Conservation (phyloP, 2,329 filamentous ascomycete genomes). For the Endocalyx cinctus region DNA sequence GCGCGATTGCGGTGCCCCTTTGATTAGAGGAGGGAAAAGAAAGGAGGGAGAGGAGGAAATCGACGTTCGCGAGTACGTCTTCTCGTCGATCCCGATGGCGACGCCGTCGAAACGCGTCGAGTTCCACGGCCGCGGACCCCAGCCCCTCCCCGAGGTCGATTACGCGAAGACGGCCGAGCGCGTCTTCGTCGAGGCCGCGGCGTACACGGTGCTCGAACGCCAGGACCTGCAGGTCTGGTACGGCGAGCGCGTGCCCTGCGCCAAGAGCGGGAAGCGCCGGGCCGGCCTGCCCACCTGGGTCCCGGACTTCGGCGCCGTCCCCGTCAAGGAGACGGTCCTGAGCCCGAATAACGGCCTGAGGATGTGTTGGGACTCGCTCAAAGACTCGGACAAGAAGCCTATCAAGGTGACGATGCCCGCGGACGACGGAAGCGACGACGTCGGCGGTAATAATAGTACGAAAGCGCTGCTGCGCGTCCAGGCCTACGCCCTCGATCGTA, state of each 20-base stretch:
- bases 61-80: slow-evolving; percentile 16
- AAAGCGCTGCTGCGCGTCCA: slow-evolving; percentile 13
- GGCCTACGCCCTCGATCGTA: slow-evolving; percentile 13
- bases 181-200: slow-evolving; percentile 16
- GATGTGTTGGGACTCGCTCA: slow-evolving; percentile 12
- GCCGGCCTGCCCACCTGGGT: slow-evolving; percentile 20
- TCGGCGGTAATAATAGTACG: no score
- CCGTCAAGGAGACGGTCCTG: not conserved
- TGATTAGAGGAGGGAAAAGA: no score
- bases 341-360: slow-evolving; percentile 11
- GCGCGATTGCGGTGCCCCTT: slow-evolving; percentile 10
- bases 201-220: slow-evolving; percentile 17
- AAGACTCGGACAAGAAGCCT: no score
- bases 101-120: slow-evolving; percentile 12
- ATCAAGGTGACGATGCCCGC: no score
- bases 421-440: no score
- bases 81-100: slow-evolving; percentile 16
- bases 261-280: slow-evolving; percentile 7
- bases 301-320: slow-evolving; percentile 13
- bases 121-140: slow-evolving; percentile 10
- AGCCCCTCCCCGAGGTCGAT: slow-evolving; percentile 16
- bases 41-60: no score
- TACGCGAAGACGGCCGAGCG: slow-evolving; percentile 14
- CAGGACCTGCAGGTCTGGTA: slow-evolving; percentile 18
- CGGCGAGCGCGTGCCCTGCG: slow-evolving; percentile 13